Evolutionary conservation across 1,284 basidiomycete species (phyloP).

Genomic region (Puccinia coronata): DNA sequence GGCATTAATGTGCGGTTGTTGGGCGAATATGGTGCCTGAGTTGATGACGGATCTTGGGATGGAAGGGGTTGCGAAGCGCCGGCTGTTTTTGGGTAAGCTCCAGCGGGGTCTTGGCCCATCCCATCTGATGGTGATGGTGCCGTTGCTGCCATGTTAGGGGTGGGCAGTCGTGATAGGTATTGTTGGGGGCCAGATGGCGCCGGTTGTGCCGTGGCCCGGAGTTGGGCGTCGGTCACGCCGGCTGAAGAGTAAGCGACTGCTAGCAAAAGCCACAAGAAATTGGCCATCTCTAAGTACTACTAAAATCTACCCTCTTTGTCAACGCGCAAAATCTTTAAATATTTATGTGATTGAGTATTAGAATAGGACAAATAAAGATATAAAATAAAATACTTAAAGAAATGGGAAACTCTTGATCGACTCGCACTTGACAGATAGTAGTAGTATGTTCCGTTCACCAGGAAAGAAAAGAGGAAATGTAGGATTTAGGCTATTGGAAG

Average conservation of each 20-base stretch:
- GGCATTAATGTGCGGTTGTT: neutral
- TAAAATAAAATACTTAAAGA: neutral
- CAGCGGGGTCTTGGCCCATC: neutral
- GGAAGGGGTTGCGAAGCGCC: neutral
- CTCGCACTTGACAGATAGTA: constrained; percentile 16
- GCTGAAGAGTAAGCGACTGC: neutral
- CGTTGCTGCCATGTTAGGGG: neutral
- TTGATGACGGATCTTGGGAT: neutral
- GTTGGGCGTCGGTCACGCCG: neutral
- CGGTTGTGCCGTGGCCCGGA: neutral
- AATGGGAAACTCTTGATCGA: neutral
- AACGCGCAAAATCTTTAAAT: no score
- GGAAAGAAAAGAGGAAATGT: neutral
- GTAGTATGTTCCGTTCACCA: constrained; percentile 21
- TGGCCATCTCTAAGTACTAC: neutral
- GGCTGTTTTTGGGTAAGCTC: neutral
- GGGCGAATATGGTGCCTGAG: neutral
- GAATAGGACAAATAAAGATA: neutral
- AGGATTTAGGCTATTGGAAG: neutral
- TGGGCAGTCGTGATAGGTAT: neutral
- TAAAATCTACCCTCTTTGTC: no score
- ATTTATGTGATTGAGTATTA: neutral
- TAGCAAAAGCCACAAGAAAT: neutral
- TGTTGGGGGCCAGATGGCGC: neutral
- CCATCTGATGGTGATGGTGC: neutral